Percentiles rank a stretch among this genome's conserved stretches.
Evolutionary conservation across 306 rosid species (phyloP).

Genomic region (Erythrophleum fordii): DNA sequence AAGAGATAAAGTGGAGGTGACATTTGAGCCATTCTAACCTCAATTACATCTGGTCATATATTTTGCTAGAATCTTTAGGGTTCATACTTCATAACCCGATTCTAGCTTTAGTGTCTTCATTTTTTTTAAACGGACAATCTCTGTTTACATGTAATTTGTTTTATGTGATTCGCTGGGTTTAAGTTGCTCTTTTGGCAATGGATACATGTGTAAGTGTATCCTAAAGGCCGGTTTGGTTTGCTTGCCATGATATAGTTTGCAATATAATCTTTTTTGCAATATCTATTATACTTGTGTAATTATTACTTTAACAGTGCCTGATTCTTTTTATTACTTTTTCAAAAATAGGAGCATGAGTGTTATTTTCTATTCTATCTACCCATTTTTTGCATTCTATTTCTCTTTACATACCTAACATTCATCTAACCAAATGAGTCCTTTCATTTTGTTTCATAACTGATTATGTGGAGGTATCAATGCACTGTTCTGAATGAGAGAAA

Average conservation of each 20-base stretch:
- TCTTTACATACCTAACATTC: too few species aligned
- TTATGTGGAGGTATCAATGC: neutral
- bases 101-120: neutral
- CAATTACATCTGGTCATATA: conserved; percentile 6
- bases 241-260: too few species aligned
- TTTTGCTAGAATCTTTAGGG: conserved; percentile 12
- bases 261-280: too few species aligned
- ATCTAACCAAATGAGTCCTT: too few species aligned
- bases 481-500: conserved; percentile 20
- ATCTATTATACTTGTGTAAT: too few species aligned
- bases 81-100: conserved; percentile 13
- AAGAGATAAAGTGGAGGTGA: conserved; percentile 20
- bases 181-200: neutral
- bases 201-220: neutral
- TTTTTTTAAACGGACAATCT: neutral
- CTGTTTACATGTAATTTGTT: neutral
- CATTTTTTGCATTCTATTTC: too few species aligned
- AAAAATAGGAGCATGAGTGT: too few species aligned
- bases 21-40: conserved; percentile 23
- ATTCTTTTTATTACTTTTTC: too few species aligned
- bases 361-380: too few species aligned
- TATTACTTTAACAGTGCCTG: too few species aligned
- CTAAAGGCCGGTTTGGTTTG: too few species aligned
- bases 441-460: neutral
- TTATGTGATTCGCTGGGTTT: neutral